Conservation (phyloP, 169 alveolate genomes). For the Fabrea salina region DNA sequence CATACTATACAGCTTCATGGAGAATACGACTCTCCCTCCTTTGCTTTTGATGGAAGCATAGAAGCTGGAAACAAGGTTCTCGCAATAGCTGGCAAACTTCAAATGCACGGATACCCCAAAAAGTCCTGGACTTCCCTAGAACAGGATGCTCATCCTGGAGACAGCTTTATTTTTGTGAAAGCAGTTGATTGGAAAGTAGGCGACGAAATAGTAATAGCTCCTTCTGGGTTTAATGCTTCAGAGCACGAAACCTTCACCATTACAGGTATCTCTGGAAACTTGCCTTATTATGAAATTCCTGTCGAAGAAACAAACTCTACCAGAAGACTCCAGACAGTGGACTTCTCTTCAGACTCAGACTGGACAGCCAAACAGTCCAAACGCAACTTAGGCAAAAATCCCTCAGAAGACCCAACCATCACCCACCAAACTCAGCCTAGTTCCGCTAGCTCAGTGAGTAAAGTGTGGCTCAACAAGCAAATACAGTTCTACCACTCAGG, state of each 20-base stretch:
- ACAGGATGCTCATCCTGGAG: conserved; percentile 35
- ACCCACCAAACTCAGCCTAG: not conserved
- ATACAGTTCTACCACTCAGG: conserved; percentile 47
- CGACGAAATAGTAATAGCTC: conserved; percentile 45
- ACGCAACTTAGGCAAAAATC: not conserved
- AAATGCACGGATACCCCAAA: conserved; percentile 40
- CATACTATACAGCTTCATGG: conserved; percentile 43
- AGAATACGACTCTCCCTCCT: not conserved
- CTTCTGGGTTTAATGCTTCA: conserved; percentile 17
- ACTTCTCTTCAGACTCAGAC: conserved; percentile 10
- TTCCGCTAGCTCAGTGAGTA: not conserved
- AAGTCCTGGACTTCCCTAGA: conserved; percentile 30
- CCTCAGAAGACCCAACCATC: not conserved
- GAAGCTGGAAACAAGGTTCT: conserved; percentile 45
- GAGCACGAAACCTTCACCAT: conserved; percentile 13
- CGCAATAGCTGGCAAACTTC: conserved; percentile 42
- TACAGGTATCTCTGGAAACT: not conserved
- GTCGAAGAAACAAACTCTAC: not conserved
- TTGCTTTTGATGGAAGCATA: not conserved
- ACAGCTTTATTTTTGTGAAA: conserved; percentile 26
- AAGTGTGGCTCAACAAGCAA: conserved; percentile 2
- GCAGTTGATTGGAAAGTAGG: conserved; percentile 44
- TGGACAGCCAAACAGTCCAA: not conserved
- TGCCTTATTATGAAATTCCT: not conserved
- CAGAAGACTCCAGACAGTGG: not conserved